phyloP scores from a whole-genome alignment of 2,329 filamentous ascomycete genomes.

The Immersiporthe knoxdaviesiana region DNA sequence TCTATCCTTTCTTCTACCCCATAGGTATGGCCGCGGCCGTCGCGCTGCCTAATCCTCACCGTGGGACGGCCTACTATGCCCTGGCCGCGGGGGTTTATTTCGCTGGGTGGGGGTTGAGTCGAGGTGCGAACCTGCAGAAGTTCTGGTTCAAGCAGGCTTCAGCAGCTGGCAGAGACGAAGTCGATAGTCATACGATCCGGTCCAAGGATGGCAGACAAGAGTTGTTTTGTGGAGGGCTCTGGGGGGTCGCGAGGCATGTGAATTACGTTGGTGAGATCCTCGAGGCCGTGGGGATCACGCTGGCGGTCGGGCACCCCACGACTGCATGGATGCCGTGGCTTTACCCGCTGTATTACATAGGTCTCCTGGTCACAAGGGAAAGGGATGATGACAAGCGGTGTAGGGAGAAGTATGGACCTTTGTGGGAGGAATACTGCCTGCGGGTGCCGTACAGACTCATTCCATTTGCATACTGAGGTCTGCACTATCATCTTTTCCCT shows the following conservation, averaged over 20 bases:
- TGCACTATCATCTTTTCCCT: background rate
- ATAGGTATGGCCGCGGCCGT: slow-evolving; percentile 14
- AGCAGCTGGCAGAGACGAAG: background rate
- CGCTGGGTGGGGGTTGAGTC: slow-evolving; percentile 21
- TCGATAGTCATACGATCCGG: background rate
- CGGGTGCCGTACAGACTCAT: slow-evolving; percentile 24
- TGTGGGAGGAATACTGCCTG: slow-evolving; percentile 27
- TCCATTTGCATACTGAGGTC: slow-evolving; percentile 20
- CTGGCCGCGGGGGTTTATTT: slow-evolving; percentile 18
- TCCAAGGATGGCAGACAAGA: slow-evolving; percentile 22
- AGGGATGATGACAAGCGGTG: slow-evolving; percentile 24
- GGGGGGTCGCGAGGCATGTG: slow-evolving; percentile 22
- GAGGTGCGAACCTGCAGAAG: slow-evolving; percentile 24
- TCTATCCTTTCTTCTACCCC: slow-evolving; percentile 26
- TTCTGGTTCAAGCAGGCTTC: slow-evolving; percentile 21
- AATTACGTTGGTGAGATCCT: slow-evolving; percentile 27
- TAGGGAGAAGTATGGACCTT: slow-evolving; percentile 22
- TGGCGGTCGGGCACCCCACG: slow-evolving; percentile 18
- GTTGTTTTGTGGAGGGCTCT: slow-evolving; percentile 24
- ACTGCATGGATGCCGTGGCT: slow-evolving; percentile 17
- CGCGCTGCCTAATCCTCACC: slow-evolving; percentile 14
- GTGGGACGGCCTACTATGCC: background rate
- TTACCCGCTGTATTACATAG: slow-evolving; percentile 24
- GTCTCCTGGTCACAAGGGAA: slow-evolving; percentile 18
- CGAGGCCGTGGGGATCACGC: slow-evolving; percentile 22